phyloP scores from a whole-genome alignment of 2,329 filamentous ascomycete genomes.

The Talaromyces funiculosus region DNA sequence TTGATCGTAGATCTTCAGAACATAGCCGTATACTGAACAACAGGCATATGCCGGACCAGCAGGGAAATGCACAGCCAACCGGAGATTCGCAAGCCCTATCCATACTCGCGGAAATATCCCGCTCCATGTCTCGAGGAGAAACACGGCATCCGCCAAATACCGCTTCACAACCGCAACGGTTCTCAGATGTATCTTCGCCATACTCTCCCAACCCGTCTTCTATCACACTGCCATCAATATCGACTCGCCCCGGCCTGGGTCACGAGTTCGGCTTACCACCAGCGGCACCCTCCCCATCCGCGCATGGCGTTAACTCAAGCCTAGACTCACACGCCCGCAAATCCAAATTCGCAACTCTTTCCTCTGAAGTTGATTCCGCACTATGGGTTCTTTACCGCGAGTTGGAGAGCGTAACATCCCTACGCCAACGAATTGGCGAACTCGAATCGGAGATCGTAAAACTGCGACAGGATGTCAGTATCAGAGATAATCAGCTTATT shows the following conservation, averaged over 20 bases:
- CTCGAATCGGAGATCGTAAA: conserved; percentile 14
- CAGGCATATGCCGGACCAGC: neutral
- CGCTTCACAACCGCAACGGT: neutral
- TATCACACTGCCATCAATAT: neutral
- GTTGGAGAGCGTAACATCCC: conserved; percentile 13
- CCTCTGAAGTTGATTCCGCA: conserved; percentile 14
- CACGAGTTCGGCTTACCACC: neutral
- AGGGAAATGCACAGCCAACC: neutral
- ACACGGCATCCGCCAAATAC: neutral
- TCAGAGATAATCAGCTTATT: conserved; percentile 16
- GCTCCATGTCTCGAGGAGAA: conserved; percentile 10
- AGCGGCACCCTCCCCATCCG: neutral
- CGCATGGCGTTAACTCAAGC: neutral
- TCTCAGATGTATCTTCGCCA: neutral
- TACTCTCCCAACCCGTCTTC: neutral
- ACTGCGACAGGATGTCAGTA: conserved; percentile 15
- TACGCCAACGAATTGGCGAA: conserved; percentile 14
- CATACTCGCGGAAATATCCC: conserved; percentile 13
- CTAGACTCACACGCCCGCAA: conserved; percentile 15
- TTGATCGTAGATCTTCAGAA: neutral
- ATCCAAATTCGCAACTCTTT: conserved; percentile 15
- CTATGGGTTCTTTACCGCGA: conserved; percentile 15
- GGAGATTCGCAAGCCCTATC: conserved; percentile 10
- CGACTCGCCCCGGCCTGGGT: neutral
- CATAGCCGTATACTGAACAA: neutral